Evolutionary conservation across 768 basidiomycete species (phyloP).

Genomic region (Podaxis carcinomalis): DNA sequence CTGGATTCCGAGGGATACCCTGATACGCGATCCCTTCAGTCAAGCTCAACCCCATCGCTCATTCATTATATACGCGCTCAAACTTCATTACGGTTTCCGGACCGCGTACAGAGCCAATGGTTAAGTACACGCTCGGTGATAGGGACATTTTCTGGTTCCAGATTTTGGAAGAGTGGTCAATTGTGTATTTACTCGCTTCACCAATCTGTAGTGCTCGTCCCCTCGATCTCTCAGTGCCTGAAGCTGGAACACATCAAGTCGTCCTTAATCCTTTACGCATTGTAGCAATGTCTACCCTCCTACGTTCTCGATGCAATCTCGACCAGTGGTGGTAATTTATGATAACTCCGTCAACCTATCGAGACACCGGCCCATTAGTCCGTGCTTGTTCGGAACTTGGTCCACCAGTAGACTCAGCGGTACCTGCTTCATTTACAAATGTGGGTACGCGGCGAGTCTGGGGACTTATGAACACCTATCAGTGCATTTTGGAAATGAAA

Average conservation of each 20-base stretch:
- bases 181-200: neutral
- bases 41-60: neutral
- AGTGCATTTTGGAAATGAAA: neutral
- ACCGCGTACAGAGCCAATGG: neutral
- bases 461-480: neutral
- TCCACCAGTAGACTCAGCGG: no score
- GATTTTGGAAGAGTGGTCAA: neutral
- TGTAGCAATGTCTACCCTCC: neutral
- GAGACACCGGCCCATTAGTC: neutral
- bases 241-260: neutral
- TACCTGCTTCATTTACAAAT: no score
- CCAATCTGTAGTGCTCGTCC: neutral
- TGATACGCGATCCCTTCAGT: neutral
- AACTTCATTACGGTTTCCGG: neutral
- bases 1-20: no score
- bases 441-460: neutral
- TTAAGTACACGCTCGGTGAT: neutral
- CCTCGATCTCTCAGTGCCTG: neutral
- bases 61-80: neutral
- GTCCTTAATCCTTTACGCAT: neutral
- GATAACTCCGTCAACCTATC: neutral
- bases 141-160: neutral
- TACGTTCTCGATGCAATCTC: neutral
- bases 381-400: neutral
- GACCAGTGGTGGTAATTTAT: neutral